Conservation (phyloP, 345 rosid genomes). For the Streptanthus diversifolius region DNA sequence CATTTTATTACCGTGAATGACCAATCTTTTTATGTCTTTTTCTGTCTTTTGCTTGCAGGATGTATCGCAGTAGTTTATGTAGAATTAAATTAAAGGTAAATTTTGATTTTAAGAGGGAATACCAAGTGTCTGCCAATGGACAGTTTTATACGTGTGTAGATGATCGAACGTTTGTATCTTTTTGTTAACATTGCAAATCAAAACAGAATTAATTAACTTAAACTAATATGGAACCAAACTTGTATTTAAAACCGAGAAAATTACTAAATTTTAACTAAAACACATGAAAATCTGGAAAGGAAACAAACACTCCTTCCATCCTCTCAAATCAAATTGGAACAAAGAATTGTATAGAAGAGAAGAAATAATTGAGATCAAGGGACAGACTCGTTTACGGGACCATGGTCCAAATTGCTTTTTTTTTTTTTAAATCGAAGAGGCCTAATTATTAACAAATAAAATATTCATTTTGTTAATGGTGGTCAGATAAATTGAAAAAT, state of each 20-base stretch:
- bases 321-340: neutral
- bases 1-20: too few species aligned
- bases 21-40: too few species aligned
- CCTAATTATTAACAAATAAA: too few species aligned
- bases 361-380: neutral
- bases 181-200: neutral
- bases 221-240: neutral
- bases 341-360: neutral
- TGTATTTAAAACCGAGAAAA: neutral
- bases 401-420: too few species aligned
- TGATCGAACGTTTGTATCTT: neutral
- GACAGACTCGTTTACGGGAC: too few species aligned
- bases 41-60: too few species aligned
- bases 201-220: neutral
- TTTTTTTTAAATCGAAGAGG: too few species aligned
- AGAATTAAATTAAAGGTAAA: too few species aligned
- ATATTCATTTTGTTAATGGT: too few species aligned
- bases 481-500: neutral
- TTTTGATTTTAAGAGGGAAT: neutral
- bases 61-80: too few species aligned
- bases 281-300: neutral
- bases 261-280: neutral
- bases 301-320: neutral
- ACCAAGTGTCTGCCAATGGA: neutral
- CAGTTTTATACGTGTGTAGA: too few species aligned